Conservation (phyloP, 164 flowering plant genomes). For the Umbilicus rupestris region DNA sequence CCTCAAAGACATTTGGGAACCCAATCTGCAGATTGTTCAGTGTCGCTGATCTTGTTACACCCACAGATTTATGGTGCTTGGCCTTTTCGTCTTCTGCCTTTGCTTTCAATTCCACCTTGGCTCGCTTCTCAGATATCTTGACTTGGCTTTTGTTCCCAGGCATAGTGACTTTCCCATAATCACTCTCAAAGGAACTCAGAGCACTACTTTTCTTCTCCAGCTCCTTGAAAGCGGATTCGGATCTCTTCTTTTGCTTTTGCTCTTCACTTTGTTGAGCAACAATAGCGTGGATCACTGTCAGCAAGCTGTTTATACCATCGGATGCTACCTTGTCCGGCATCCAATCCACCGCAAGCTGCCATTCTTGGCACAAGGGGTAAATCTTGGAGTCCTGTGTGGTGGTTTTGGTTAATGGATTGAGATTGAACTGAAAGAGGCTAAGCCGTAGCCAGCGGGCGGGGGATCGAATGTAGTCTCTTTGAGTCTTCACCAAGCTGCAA, state of each 20-base stretch:
- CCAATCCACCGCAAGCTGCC: conserved; percentile 73
- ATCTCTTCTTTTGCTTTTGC: conserved; percentile 64
- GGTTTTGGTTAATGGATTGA: conserved; percentile 30
- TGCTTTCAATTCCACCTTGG: conserved; percentile 54
- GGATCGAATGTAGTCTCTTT: conserved; percentile 71
- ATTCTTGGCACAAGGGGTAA: conserved; percentile 77
- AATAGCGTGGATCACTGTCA: conserved; percentile 60
- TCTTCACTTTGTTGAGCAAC: conserved; percentile 79
- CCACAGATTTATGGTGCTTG: conserved; percentile 58
- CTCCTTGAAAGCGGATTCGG: conserved; percentile 59
- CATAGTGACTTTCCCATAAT: conserved; percentile 48
- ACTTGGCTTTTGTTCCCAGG: conserved; percentile 22
- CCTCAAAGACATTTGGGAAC: conserved; percentile 76
- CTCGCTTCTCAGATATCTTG: conserved; percentile 52
- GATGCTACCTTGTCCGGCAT: conserved; percentile 91
- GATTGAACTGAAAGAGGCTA: conserved; percentile 65
- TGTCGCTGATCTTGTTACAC: conserved; percentile 71
- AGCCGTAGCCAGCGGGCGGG: conserved; percentile 89
- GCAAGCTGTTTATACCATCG: conserved; percentile 82
- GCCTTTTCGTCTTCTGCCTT: conserved; percentile 84
- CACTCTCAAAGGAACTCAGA: conserved; percentile 56
- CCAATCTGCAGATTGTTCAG: conserved; percentile 85
- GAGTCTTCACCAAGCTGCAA: conserved; percentile 68
- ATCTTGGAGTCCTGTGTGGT: conserved; percentile 50
- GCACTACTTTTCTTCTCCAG: conserved; percentile 55